Evolutionary conservation across 225 moss, liverwort and hornwort species (phyloP), one percentile per base, ranked within the genome.

Genomic region (Physcomitrellopsis africana): DNA sequence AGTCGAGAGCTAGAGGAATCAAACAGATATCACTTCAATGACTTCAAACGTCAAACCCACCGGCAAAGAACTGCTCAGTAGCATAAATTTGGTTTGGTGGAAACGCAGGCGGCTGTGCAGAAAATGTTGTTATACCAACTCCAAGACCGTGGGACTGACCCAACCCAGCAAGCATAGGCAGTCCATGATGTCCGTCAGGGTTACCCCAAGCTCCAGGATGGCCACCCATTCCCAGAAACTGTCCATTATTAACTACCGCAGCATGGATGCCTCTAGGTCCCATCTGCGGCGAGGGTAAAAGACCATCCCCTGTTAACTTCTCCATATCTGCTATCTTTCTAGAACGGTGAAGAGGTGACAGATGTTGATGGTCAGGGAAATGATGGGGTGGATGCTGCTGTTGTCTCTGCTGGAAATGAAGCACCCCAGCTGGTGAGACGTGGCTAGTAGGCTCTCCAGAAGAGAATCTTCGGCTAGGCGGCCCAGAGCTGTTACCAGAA

Each of bases 251-350:
- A 72, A 57, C 67, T 53, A 74, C 68, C 43, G 51, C 56, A 49
- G 71, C 23, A 72, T 75, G 72, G 17, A 27, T 55, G 69, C 71
- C 63, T 78, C 84, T 75, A 1, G 45, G 44, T 24, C 81, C 72
- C 63, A 74, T 64, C 44, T 85, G 85, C 11, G 85, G 81, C 45
- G 79, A 70, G 18, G 85, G 82, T 26, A 85, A 79, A 63, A 85
- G 72, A 24, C 85, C 79, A 72, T 75, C 79, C 11, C 76, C 72
- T 19, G 60, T 58, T 63, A 63, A 66, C 55, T 75, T 85, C 14
- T 62, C 85, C 6, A 63, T 18, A 23, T 78, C 78, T 27, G 5
- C 55, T 41, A 42, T 11, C 67, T 67, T 78, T 47, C 68, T 57
- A 52, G 60, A 16, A 46, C 69, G 77, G 65, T 29, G 26, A 52